Percentiles rank a stretch among this genome's conserved stretches.
These are phyloP conservation scores for Curvularia verruculosa DNA, from an alignment of 2,329 filamentous ascomycete genomes.

Conservation along the genomic window DNA sequence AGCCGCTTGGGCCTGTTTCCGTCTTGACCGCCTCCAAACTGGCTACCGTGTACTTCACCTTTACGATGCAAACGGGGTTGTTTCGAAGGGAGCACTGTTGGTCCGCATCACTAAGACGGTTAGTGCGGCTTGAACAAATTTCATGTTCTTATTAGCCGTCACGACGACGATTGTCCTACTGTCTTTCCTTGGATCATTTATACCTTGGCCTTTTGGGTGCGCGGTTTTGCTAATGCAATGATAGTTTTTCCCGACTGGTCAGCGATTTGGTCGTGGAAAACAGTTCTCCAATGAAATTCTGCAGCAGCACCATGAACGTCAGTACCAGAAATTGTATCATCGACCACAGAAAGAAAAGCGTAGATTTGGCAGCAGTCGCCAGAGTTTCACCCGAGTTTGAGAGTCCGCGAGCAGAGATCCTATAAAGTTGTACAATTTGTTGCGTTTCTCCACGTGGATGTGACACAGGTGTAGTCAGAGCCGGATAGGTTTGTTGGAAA, in stretches of 20 bases:
- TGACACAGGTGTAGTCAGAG: neutral
- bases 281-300: conserved; percentile 5
- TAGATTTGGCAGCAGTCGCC: neutral
- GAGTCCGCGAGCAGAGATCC: neutral
- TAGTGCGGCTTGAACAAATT: conserved; percentile 31
- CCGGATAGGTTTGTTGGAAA: neutral
- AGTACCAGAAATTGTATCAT: neutral
- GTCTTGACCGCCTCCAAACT: conserved; percentile 76
- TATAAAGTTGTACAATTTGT: neutral
- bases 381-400: neutral
- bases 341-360: neutral
- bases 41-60: conserved; percentile 82
- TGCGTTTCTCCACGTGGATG: neutral
- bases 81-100: conserved; percentile 72
- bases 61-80: conserved; percentile 69
- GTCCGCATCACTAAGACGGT: conserved; percentile 71
- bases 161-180: neutral
- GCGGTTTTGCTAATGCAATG: conserved; percentile 10
- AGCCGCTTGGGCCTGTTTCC: conserved; percentile 86
- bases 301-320: neutral
- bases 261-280: conserved; percentile 8
- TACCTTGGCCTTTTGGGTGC: neutral
- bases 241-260: conserved; percentile 22
- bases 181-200: neutral
- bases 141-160: conserved; percentile 6